Evolutionary conservation across 2,329 filamentous ascomycete genomes (phyloP), one percentile per base, ranked within the genome.

Genomic region (Bipolaris bicolor): DNA sequence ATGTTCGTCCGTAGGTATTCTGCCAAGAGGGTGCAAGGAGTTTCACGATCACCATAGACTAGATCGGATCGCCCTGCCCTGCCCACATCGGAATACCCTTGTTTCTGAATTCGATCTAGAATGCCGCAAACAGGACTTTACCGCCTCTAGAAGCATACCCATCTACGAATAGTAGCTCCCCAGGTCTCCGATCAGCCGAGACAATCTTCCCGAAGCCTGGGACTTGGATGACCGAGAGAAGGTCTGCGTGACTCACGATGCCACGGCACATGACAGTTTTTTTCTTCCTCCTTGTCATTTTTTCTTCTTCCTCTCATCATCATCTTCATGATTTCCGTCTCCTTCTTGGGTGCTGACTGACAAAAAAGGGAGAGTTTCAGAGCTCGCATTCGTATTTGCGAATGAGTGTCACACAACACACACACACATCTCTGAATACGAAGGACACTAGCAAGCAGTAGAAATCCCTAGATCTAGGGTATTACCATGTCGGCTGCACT

Each of bases 41-140:
- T 29, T 49, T 49, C 46, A 39, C 5, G 33, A 49, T 45, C 45
- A 36, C 24, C 33, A 39, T 33, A 48, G 18, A 15, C 20, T 22
- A 20, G 34, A 39, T 15, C 33, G 34, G 34, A 49, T 49, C 46
- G 33, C 33, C 37, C 37, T 34, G 20, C 46, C 46, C 33, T 49
- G 24, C 22, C 33, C 29, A 37, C 16, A 10, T 36, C 33, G 11
- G 18, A 18, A 31, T 7, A 45, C 26, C 43, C 43, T 45, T 45
- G 43, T 10, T 20, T 33, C 26, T 16, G 15, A 41, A 45, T 10
- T 18, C 37, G 43, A 45, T 45, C 43, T 41, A 45, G 26, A 45
- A 31, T 7, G 10, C 24, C 9, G 9, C 18, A n/a, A 31, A 29
- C 7, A 29, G 26, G 26, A 31, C 26, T 16, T 33, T 26, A 45